Base-by-base conservation (phyloP, 1,284 basidiomycete species). In the Leccinum pallidistipes region DNA sequence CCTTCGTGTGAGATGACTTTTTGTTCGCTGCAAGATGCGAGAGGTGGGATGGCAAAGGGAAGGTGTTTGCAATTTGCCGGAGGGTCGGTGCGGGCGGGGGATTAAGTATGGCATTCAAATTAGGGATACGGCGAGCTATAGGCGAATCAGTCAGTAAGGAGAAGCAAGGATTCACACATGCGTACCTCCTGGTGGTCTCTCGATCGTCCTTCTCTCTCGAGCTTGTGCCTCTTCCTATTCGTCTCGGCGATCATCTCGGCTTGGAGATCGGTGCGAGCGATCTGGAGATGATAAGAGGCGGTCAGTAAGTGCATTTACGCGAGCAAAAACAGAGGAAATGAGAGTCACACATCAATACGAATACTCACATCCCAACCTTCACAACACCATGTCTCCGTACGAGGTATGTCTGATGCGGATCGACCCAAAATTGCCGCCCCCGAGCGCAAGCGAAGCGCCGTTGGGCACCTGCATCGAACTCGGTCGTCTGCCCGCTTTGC, bases 211-310 rank as follows among this genome's bases (percentile, higher is more conserved):
- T 65, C 92, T 84, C 61, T 81, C 71, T 96, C 94, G 31, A 96
- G 74, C 57, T 83, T 83, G 45, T 94, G 80, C 56, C 91, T 81
- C 73, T 95, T 94, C 62, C 91, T 80, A 66, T 91, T 93, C 14
- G 87, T 85, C 66, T 95, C 92, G 0, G 92, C 85, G 57, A 94
- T 87, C 88, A 94, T 90, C 16, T 88, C 85, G 0, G 83, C 87
- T 66, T 94, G 89, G n/a, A 95, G 76, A 53, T 89, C 86, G 66
- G 90, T 88, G 58, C 86, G 81, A 18, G 85, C 79, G 62, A 86
- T 72, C 89, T 91, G 56, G 51, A 53, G 27, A 53, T 5, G 11
- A 24, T 43, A 18, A 18, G 5, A 58, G 36, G 31, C 7, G 47
- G 10, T 72, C 11, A 65, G 61, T 10, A 59, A 45, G 49, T 58